Percentiles rank a stretch among this genome's conserved stretches.
Conservation (phyloP, 495 filamentous ascomycete species). For the Filosporella fistucella region DNA sequence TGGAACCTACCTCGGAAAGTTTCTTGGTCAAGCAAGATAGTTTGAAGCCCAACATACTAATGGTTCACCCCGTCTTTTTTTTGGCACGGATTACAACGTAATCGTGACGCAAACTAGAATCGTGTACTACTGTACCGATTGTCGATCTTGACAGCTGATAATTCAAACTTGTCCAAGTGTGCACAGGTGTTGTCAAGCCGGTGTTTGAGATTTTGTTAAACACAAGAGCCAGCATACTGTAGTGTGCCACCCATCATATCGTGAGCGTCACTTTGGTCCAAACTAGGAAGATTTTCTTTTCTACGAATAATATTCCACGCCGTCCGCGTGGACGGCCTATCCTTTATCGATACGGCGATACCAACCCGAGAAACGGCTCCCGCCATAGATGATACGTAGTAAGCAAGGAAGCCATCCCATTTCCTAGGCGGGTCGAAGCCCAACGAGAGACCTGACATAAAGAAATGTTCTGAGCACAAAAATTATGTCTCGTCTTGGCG, state of each 20-base stretch:
- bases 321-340: not conserved
- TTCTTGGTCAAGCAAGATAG: not conserved
- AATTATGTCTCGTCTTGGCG: not conserved
- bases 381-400: not conserved
- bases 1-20: not conserved
- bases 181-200: no score
- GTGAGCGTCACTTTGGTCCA: not conserved
- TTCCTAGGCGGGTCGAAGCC: no score
- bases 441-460: no score
- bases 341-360: constrained; percentile 1
- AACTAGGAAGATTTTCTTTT: not conserved
- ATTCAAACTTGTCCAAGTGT: not conserved
- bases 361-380: not conserved
- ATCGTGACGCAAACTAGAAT: not conserved
- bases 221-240: no score
- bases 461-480: not conserved
- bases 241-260: not conserved
- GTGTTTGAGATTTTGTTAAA: no score
- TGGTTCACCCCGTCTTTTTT: no score
- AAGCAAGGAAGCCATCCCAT: no score
- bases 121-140: no score
- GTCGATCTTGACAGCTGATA: not conserved
- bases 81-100: no score
- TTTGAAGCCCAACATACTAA: not conserved
- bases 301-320: not conserved